A percentile compares a stretch with the other conserved stretches of the same genome.
These are phyloP conservation scores for Wakefieldia striispora DNA, from an alignment of 768 basidiomycete genomes.

Conservation along the genomic window DNA sequence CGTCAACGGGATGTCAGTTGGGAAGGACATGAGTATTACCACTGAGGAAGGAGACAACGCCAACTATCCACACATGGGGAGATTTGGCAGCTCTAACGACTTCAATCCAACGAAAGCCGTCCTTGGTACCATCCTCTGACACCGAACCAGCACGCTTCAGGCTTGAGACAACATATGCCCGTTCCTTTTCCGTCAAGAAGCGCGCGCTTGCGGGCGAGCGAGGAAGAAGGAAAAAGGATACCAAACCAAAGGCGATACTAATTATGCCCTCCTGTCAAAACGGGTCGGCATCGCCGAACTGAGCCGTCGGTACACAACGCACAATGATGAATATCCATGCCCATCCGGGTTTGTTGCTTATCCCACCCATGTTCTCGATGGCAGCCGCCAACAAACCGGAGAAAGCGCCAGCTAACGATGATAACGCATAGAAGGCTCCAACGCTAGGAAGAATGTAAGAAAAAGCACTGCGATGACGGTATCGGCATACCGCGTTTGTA, in stretches of 20 bases:
- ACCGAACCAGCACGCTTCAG: constrained; percentile 28
- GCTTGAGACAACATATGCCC: constrained; percentile 38
- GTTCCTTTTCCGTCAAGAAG: constrained; percentile 54
- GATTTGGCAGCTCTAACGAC: constrained; percentile 46
- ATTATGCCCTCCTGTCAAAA: constrained; percentile 53
- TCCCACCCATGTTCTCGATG: constrained; percentile 53
- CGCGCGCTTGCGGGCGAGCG: constrained; percentile 41
- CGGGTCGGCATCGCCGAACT: neutral
- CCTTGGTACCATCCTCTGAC: constrained; percentile 40
- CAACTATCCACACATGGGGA: constrained; percentile 55
- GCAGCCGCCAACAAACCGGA: constrained; percentile 63
- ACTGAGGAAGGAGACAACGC: constrained; percentile 49
- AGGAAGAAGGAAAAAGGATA: constrained; percentile 50
- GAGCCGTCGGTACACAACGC: neutral
- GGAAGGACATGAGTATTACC: constrained; percentile 33
- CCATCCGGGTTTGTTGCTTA: constrained; percentile 54
- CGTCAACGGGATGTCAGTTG: neutral
- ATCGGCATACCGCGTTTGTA: constrained; percentile 21
- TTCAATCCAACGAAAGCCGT: constrained; percentile 57
- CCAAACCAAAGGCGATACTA: constrained; percentile 55
- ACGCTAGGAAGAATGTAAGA: constrained; percentile 25
- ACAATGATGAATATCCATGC: constrained; percentile 59
- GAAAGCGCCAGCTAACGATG: constrained; percentile 60
- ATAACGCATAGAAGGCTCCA: constrained; percentile 37
- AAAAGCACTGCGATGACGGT: neutral